phyloP scores from a whole-genome alignment of 345 rosid species.

The Laguncularia racemosa region DNA sequence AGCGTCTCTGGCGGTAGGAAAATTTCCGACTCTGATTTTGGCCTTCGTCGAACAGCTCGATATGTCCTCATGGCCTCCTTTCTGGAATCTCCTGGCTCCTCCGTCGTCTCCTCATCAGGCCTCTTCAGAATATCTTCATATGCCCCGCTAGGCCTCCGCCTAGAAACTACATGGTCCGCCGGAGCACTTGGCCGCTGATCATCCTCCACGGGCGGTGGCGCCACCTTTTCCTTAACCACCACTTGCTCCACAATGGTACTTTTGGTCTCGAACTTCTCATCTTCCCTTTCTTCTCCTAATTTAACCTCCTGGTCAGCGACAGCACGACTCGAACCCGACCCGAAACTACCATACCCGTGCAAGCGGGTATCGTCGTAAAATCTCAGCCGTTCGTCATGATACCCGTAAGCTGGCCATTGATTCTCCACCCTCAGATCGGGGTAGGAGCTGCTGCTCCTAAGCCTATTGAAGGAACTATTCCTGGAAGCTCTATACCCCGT shows the following conservation, averaged over 20 bases:
- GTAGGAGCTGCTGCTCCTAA: conserved; percentile 65
- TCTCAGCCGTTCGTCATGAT: conserved; percentile 44
- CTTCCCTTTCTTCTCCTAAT: conserved; percentile 9
- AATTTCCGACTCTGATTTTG: too few species aligned
- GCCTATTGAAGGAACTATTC: conserved; percentile 17
- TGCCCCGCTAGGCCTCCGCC: background rate
- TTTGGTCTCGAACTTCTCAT: conserved; percentile 2
- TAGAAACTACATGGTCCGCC: background rate
- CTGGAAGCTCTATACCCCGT: conserved; percentile 10
- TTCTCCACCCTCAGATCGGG: conserved; percentile 71
- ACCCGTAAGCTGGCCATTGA: conserved; percentile 13
- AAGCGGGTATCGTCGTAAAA: conserved; percentile 69
- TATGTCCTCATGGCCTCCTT: background rate
- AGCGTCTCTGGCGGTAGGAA: too few species aligned
- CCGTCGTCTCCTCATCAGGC: background rate
- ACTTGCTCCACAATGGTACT: background rate
- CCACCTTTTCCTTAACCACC: too few species aligned
- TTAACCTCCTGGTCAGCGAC: conserved; percentile 8
- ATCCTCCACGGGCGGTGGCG: conserved; percentile 1
- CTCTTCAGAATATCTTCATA: background rate
- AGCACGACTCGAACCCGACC: conserved; percentile 19
- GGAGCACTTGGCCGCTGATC: conserved; percentile 18
- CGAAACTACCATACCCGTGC: conserved; percentile 22
- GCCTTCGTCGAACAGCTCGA: background rate
- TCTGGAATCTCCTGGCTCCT: background rate